Evolutionary conservation across 257 asterid species (phyloP).

Genomic region (Parsonsia alboflavescens): DNA sequence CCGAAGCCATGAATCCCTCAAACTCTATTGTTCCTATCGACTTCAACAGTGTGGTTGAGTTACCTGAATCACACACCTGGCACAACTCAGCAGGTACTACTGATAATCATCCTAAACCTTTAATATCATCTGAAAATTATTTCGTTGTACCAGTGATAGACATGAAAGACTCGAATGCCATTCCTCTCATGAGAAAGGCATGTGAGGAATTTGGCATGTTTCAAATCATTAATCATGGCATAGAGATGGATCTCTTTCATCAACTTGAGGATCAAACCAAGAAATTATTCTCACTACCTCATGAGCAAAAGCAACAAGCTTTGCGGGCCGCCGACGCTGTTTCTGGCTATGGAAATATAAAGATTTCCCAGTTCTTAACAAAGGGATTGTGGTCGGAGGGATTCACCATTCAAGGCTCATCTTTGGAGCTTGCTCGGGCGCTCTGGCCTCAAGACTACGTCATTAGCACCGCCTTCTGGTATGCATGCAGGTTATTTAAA

Average conservation of each 20-base stretch:
- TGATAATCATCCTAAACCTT: too few species aligned
- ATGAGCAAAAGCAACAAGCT: slow-evolving; percentile 3
- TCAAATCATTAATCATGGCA: slow-evolving; percentile 16
- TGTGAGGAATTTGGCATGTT: slow-evolving; percentile 14
- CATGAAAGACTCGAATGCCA: slow-evolving; percentile 3
- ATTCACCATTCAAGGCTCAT: slow-evolving; percentile 8
- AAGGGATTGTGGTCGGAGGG: slow-evolving; percentile 19
- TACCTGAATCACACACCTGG: slow-evolving; percentile 11
- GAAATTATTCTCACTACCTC: slow-evolving; percentile 2
- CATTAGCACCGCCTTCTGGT: background rate
- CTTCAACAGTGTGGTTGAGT: background rate
- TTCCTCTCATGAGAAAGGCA: background rate
- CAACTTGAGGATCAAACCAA: background rate
- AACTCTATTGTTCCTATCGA: background rate
- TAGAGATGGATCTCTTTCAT: background rate
- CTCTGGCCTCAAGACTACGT: slow-evolving; percentile 10
- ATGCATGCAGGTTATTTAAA: too few species aligned
- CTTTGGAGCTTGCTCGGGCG: slow-evolving; percentile 1
- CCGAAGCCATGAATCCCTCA: too few species aligned
- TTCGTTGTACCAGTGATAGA: slow-evolving; percentile 6
- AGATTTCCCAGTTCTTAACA: slow-evolving; percentile 3
- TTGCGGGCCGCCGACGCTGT: background rate
- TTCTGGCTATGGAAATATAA: slow-evolving; percentile 11
- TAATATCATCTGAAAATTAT: too few species aligned
- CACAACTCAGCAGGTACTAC: background rate